Percentiles rank a stretch among this genome's conserved stretches.
phyloP scores from a whole-genome alignment of 495 filamentous ascomycete genomes.

The Xylaria scruposa region DNA sequence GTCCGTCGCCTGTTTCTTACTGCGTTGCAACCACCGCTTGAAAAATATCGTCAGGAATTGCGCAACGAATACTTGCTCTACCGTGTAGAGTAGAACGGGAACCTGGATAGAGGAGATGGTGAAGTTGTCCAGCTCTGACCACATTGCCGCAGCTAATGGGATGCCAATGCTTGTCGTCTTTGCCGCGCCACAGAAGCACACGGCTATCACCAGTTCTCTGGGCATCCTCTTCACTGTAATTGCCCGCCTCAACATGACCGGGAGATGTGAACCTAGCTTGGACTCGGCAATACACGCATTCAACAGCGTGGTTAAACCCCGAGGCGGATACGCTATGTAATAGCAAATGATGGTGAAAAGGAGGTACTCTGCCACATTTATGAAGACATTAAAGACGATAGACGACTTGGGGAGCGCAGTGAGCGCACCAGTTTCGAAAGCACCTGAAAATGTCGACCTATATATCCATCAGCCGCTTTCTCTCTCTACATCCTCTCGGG shows the following conservation, averaged over 20 bases:
- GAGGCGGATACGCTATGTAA: constrained; percentile 53
- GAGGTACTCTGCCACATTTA: constrained; percentile 62
- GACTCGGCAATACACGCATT: constrained; percentile 37
- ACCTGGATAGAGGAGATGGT: constrained; percentile 60
- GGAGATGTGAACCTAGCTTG: constrained; percentile 28
- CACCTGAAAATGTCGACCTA: constrained; percentile 62
- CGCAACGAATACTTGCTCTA: constrained; percentile 62
- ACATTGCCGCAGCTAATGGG: constrained; percentile 61
- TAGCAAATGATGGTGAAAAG: constrained; percentile 58
- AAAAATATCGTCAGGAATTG: constrained; percentile 62
- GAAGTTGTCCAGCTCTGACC: constrained; percentile 56
- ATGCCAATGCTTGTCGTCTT: constrained; percentile 64
- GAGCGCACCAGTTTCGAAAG: constrained; percentile 60
- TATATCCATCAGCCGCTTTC: constrained; percentile 13
- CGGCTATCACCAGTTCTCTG: constrained; percentile 57
- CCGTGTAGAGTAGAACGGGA: constrained; percentile 62
- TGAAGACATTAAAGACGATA: constrained; percentile 57
- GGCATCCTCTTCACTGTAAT: constrained; percentile 49
- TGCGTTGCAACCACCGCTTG: constrained; percentile 51
- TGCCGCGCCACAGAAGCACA: constrained; percentile 64
- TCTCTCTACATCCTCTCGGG: neutral
- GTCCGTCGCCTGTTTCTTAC: constrained; percentile 35
- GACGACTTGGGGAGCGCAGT: constrained; percentile 53
- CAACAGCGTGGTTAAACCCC: constrained; percentile 23
- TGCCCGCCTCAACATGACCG: constrained; percentile 28